Percentiles rank a stretch among this genome's conserved stretches.
phyloP scores from a whole-genome alignment of 2,329 filamentous ascomycete species.

The Monosporascus sp. region DNA sequence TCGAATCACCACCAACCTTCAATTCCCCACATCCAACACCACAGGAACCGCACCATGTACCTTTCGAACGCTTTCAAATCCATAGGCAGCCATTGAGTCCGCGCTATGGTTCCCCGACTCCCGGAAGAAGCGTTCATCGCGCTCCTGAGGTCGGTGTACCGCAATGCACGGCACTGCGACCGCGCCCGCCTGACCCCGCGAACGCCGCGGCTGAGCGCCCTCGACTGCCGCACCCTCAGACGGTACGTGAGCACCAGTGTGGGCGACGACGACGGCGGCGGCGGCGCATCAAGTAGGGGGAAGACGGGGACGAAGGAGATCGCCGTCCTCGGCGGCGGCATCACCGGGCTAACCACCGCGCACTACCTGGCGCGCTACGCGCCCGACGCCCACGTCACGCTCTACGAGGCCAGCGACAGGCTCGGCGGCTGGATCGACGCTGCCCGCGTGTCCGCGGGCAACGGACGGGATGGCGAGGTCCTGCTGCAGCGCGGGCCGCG shows the following conservation, averaged over 20 bases:
- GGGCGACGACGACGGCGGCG: too few relatives aligned
- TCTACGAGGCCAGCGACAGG: conserved; percentile 68
- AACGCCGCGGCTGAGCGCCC: conserved; percentile 14
- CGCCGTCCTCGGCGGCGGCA: conserved; percentile 73
- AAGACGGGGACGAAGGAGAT: conserved; percentile 32
- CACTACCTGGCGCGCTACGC: conserved; percentile 69
- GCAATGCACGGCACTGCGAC: conserved; percentile 14
- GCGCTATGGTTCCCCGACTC: conserved; percentile 21
- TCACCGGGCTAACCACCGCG: conserved; percentile 75
- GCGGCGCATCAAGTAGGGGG: neutral
- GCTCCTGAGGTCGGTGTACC: conserved; percentile 20
- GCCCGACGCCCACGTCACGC: conserved; percentile 63
- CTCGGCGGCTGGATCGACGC: conserved; percentile 84
- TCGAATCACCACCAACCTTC: too few relatives aligned
- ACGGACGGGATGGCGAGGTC: conserved; percentile 52
- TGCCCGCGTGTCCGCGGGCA: conserved; percentile 51
- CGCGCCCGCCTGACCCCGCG: neutral
- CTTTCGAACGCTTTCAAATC: conserved; percentile 9
- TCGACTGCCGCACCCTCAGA: neutral
- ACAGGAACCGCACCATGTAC: conserved; percentile 3
- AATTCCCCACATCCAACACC: neutral
- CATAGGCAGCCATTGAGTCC: conserved; percentile 7
- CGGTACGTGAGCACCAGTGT: conserved; percentile 11
- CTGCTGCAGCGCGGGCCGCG: conserved; percentile 82
- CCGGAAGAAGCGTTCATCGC: conserved; percentile 22